A percentile compares a stretch with the other conserved stretches of the same genome.
Conservation (phyloP, 345 rosid species). For the Gossypioides kirkii region DNA sequence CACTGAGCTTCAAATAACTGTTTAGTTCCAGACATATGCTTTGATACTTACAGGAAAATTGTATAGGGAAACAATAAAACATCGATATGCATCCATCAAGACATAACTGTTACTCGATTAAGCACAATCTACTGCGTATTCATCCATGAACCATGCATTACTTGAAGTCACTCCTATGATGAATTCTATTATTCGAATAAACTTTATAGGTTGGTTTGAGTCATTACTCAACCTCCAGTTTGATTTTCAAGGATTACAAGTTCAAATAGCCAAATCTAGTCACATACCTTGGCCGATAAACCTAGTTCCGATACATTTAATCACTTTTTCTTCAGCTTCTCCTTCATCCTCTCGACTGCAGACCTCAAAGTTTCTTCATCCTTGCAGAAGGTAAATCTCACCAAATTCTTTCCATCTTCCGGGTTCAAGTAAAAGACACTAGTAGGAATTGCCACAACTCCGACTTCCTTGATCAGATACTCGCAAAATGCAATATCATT, state of each 20-base stretch:
- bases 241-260: neutral
- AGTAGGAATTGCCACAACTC: constrained; percentile 90
- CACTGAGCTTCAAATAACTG: neutral
- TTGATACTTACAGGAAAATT: neutral
- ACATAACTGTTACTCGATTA: neutral
- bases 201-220: neutral
- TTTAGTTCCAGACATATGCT: neutral
- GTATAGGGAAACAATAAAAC: too few relatives aligned
- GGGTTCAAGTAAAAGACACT: constrained; percentile 89
- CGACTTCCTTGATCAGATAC: constrained; percentile 87
- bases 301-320: neutral
- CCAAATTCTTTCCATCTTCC: constrained; percentile 90
- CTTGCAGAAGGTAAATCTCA: constrained; percentile 91
- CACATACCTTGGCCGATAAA: neutral
- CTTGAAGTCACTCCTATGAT: neutral
- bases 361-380: constrained; percentile 81
- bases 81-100: neutral
- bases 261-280: neutral
- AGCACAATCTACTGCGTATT: neutral
- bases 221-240: neutral
- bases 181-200: neutral
- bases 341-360: constrained; percentile 87
- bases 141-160: neutral
- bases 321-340: constrained; percentile 59
- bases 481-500: constrained; percentile 83